A percentile compares a stretch with the other conserved stretches of the same genome.
Conservation (phyloP, 208 protist species). For the Trypanosomatidae sp. region DNA sequence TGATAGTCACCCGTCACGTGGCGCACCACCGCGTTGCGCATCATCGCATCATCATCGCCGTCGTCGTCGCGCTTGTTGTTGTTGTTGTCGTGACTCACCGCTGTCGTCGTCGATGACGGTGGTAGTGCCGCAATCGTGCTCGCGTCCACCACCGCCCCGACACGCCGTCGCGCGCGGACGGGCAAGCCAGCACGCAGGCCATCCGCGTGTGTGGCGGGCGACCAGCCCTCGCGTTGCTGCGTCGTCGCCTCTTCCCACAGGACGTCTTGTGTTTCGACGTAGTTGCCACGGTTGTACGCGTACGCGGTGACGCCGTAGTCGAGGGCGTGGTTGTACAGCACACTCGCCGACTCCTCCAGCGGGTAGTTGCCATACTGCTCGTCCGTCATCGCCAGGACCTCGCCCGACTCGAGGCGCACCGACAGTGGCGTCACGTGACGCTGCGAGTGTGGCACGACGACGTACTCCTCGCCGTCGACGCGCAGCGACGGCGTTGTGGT, state of each 20-base stretch:
- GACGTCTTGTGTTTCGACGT: slow-evolving; percentile 79
- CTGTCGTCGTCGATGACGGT: not conserved
- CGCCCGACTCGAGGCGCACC: slow-evolving; percentile 55
- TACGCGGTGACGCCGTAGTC: slow-evolving; percentile 76
- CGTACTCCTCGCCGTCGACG: slow-evolving; percentile 37
- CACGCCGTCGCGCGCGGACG: slow-evolving; percentile 49
- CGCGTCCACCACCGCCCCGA: slow-evolving; percentile 1
- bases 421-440: slow-evolving; percentile 39
- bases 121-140: not conserved
- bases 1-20: slow-evolving; percentile 40
- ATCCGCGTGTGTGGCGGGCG: slow-evolving; percentile 75
- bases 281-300: slow-evolving; percentile 81
- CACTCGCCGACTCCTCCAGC: slow-evolving; percentile 34
- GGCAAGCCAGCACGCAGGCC: slow-evolving; percentile 49
- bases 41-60: not conserved
- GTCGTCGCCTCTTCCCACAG: slow-evolving; percentile 76
- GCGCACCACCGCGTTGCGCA: not conserved
- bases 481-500: slow-evolving; percentile 2
- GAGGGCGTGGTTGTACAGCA: slow-evolving; percentile 45
- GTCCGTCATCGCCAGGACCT: slow-evolving; percentile 48
- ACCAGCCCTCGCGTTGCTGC: slow-evolving; percentile 62
- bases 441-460: slow-evolving; percentile 17
- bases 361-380: slow-evolving; percentile 51
- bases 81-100: not conserved
- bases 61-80: slow-evolving; percentile 1